Conservation (phyloP, 2,329 filamentous ascomycete genomes). For the Monascus ruber region DNA sequence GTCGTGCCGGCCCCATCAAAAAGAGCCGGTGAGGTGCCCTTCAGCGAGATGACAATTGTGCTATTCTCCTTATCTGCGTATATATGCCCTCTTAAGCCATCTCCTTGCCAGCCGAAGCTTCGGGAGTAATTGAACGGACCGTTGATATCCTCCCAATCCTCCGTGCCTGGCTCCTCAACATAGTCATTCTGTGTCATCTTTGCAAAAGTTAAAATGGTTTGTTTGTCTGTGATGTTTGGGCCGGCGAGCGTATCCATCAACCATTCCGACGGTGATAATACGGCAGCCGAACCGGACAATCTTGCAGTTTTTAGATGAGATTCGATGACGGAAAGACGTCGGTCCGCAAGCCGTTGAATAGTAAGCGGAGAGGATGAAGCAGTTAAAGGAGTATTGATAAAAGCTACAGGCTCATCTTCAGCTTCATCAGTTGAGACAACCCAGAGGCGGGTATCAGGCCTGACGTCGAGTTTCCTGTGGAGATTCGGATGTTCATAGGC, state of each 20-base stretch:
- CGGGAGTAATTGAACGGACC: slow-evolving; percentile 71
- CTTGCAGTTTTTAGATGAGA: slow-evolving; percentile 64
- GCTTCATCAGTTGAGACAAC: slow-evolving; percentile 29
- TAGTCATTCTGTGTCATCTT: slow-evolving; percentile 87
- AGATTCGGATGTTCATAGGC: slow-evolving; percentile 65
- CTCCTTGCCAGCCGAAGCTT: slow-evolving; percentile 85
- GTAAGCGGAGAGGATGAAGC: slow-evolving; percentile 53
- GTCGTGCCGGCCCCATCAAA: slow-evolving; percentile 97
- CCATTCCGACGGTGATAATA: slow-evolving; percentile 67
- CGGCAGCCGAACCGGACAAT: slow-evolving; percentile 53
- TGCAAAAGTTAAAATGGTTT: slow-evolving; percentile 72
- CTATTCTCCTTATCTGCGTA: slow-evolving; percentile 77
- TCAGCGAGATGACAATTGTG: slow-evolving; percentile 83
- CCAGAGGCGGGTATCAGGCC: slow-evolving; percentile 45
- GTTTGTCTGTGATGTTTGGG: slow-evolving; percentile 75
- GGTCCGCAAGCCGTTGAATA: slow-evolving; percentile 73
- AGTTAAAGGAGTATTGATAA: slow-evolving; percentile 43
- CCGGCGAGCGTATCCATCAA: slow-evolving; percentile 64
- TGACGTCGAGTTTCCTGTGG: slow-evolving; percentile 65
- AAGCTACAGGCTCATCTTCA: slow-evolving; percentile 30
- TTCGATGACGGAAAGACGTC: slow-evolving; percentile 65
- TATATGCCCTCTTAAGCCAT: slow-evolving; percentile 84
- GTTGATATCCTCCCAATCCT: slow-evolving; percentile 75
- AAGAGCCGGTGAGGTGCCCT: slow-evolving; percentile 79
- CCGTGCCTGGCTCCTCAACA: slow-evolving; percentile 56